Evolutionary conservation across 768 basidiomycete genomes (phyloP), one percentile per base, ranked within the genome.

Genomic region (Pulveroboletus sp.): DNA sequence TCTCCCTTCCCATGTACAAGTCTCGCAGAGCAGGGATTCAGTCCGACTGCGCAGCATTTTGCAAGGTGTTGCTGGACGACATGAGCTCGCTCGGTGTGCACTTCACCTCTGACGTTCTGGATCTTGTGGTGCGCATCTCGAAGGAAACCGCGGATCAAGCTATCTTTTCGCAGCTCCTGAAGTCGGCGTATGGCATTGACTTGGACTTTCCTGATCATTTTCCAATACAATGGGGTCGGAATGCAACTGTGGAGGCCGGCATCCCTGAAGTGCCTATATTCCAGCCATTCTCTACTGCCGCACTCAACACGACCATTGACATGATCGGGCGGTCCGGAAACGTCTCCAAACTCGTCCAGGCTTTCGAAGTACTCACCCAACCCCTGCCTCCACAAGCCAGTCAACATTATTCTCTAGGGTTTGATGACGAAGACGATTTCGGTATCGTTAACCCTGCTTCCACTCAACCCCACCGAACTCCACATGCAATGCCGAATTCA

Each of bases 291-390:
- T 81, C 85, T 14, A 83, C 81, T 7, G 63, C 78, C 17, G 80
- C 85, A 2, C 78, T 93, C 34, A 89, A 90, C 66, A 85, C 82
- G 16, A 80, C 80, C 39, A 68, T 93, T 53, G 85, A 89, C 49
- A 75, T 83, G 58, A 75, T 90, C 9, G 88, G 87, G 13, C 75
- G 76, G 9, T 58, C 75, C 16, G 76, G 80, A 12, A 68, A 82
- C 45, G 65, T 87, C 33, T 81, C 85, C 5, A 82, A 79, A 56
- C 75, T 92, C 61, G 76, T 91, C 6, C 80, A 82, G 58, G 76
- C 84, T 2, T 92, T 90, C 59, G 90, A 91, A 56, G 81, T 87
- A 24, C 79, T 90, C 49, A 88, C 89, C 0, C 75, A 81, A 40
- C 86, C 87, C 14, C 72, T 90, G 24, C 82, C 85, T 11, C 66